Conservation (phyloP, 345 rosid species). For the Gossypium turneri region DNA sequence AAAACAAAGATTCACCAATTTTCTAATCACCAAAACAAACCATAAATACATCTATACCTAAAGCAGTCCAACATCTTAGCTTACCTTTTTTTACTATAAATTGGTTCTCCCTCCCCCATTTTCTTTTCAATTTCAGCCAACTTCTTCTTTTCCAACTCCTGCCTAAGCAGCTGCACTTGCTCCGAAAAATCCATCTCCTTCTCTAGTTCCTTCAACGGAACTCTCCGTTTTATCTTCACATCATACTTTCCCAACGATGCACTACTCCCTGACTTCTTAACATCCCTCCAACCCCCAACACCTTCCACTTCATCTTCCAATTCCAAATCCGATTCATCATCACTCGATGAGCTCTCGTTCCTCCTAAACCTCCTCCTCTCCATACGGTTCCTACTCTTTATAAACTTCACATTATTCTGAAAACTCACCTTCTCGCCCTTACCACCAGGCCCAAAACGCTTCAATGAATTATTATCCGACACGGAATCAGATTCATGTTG, state of each 20-base stretch:
- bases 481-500: conserved; percentile 23
- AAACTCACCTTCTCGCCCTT: conserved; percentile 23
- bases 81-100: conserved; percentile 64
- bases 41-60: not conserved
- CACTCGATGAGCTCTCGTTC: conserved; percentile 58
- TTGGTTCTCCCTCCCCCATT: conserved; percentile 34
- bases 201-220: conserved; percentile 49
- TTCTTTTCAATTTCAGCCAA: conserved; percentile 32
- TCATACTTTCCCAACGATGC: conserved; percentile 76
- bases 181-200: conserved; percentile 48
- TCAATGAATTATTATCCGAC: conserved; percentile 18
- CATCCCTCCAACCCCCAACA: conserved; percentile 41
- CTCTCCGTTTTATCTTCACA: conserved; percentile 60
- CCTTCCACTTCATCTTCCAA: conserved; percentile 29
- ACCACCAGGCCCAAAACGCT: conserved; percentile 24
- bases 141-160: conserved; percentile 48
- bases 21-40: conserved; percentile 2
- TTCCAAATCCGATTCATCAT: conserved; percentile 49
- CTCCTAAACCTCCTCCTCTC: conserved; percentile 38
- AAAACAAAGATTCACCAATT: conserved; percentile 12
- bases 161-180: conserved; percentile 55
- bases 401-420: conserved; percentile 19
- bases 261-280: conserved; percentile 56
- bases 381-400: conserved; percentile 24
- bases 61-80: not conserved